Percentiles rank a stretch among this genome's conserved stretches.
phyloP scores from a whole-genome alignment of 768 basidiomycete genomes.

The Calocybe cyanea region DNA sequence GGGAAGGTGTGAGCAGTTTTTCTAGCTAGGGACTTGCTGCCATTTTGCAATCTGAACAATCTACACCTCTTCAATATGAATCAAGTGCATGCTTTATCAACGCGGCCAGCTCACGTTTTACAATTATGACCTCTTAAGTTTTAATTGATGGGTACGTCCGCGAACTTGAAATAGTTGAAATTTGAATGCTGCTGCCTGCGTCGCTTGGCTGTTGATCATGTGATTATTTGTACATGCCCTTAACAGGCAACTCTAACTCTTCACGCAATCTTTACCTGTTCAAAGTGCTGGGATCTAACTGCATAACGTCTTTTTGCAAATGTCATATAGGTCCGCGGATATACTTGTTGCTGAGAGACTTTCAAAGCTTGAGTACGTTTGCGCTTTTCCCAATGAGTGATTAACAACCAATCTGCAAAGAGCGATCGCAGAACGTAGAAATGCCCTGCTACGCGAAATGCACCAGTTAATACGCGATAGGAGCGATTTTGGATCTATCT shows the following conservation, averaged over 20 bases:
- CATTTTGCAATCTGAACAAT: too few relatives aligned
- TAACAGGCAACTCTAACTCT: conserved; percentile 11
- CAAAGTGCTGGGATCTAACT: background rate
- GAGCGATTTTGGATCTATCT: conserved; percentile 38
- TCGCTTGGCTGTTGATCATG: background rate
- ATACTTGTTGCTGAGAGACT: conserved; percentile 41
- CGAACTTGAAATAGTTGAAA: too few relatives aligned
- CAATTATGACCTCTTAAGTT: too few relatives aligned
- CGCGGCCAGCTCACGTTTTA: too few relatives aligned
- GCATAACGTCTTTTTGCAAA: background rate
- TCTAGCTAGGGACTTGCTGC: background rate
- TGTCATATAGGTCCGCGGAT: conserved; percentile 22
- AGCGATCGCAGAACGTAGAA: conserved; percentile 58
- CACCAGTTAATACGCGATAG: conserved; percentile 59
- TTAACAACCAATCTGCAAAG: conserved; percentile 30
- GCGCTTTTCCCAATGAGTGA: background rate
- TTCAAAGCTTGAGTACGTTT: conserved; percentile 38
- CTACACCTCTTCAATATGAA: too few relatives aligned
- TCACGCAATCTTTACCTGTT: background rate
- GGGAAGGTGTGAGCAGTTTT: conserved; percentile 1
- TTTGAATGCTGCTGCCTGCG: too few relatives aligned
- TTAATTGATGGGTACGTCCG: too few relatives aligned
- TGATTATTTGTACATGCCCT: conserved; percentile 9
- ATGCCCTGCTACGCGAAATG: conserved; percentile 71
- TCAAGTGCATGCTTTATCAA: too few relatives aligned